Evolutionary conservation across 2,329 filamentous ascomycete genomes (phyloP), one percentile per base, ranked within the genome.

Genomic region (Thyridium curvatum): DNA sequence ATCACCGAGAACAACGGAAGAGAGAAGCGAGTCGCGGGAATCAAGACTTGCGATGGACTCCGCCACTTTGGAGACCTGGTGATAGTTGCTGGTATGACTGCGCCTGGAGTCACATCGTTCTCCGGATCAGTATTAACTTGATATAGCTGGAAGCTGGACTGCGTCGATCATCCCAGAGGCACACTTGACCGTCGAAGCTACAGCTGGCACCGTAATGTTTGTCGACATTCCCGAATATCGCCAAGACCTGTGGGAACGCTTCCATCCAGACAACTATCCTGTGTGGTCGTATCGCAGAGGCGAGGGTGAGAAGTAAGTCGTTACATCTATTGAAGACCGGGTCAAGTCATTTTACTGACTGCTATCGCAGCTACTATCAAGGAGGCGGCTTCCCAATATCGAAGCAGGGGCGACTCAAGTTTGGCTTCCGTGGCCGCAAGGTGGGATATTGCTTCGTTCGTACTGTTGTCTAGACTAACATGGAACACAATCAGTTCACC

Each of bases 171-270:
- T 59, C 31, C 55, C 56, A 3, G 49, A 55, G 32, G 44, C 50
- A 8, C 40, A 52, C 26, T 43, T 39, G 2, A 44, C 59, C 1
- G 49, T 60, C 8, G 62, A 66, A 45, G 54, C 63, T 1, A 65
- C 63, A 14, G 57, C 53, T 18, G 62, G 63, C 12, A 59, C 52
- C 12, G 52, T 66, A 12, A 45, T 60, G 18, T 56, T 55, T 14
- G 53, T 64, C 16, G 49, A 60, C n/a, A 39, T 64, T 3, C 58
- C 57, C 2, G 26, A 44, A 2, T 21, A 48, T 2, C 41, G 59
- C 12, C 45, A 39, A n/a, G 53, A 58, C 31, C 49, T 65, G 2
- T 57, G 57, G 52, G 39, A 56, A 3, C 56, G 49, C 18, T 64
- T 58, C 38, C 40, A 49, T 12, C 55, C 58, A 3, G 51, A 57